These are phyloP conservation scores for Cladosporium oxysporum DNA, from an alignment of 2,329 filamentous ascomycete genomes.

Conservation along the genomic window DNA sequence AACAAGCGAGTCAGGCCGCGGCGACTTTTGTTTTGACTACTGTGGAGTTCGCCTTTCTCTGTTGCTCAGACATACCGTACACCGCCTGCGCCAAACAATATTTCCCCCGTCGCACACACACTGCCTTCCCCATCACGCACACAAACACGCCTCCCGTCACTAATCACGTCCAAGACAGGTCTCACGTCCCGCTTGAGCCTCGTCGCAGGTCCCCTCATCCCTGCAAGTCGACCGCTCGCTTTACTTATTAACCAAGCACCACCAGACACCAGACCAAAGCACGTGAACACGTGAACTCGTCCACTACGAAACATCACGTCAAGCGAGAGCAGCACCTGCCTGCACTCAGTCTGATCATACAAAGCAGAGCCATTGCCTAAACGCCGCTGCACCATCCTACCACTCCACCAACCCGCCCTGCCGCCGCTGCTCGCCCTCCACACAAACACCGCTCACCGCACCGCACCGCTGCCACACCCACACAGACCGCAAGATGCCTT, in stretches of 20 bases:
- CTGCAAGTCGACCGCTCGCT: constrained; percentile 1
- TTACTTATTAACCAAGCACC: not conserved
- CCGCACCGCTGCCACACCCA: constrained; percentile 6
- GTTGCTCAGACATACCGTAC: not conserved
- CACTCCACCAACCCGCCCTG: not conserved
- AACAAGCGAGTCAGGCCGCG: constrained; percentile 3
- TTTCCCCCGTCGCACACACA: not conserved
- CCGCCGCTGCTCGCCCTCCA: not conserved
- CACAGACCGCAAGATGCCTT: constrained; percentile 66
- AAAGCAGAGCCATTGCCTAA: constrained; percentile 4
- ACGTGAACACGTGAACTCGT: constrained; percentile 5
- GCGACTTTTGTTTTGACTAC: constrained; percentile 12
- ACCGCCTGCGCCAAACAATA: not conserved
- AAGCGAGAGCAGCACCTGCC: constrained; percentile 3
- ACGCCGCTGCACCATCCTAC: not conserved
- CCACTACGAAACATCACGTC: constrained; percentile 10
- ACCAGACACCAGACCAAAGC: not conserved
- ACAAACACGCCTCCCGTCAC: not conserved
- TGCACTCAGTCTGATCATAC: not conserved
- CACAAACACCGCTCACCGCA: constrained; percentile 9
- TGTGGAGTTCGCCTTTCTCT: constrained; percentile 1
- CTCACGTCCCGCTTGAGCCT: constrained; percentile 2
- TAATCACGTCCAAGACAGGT: not conserved
- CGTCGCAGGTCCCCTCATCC: not conserved
- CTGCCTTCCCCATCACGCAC: not conserved